Evolutionary conservation across 2,329 filamentous ascomycete species (phyloP).

Genomic region (Periconia macrospinosa): DNA sequence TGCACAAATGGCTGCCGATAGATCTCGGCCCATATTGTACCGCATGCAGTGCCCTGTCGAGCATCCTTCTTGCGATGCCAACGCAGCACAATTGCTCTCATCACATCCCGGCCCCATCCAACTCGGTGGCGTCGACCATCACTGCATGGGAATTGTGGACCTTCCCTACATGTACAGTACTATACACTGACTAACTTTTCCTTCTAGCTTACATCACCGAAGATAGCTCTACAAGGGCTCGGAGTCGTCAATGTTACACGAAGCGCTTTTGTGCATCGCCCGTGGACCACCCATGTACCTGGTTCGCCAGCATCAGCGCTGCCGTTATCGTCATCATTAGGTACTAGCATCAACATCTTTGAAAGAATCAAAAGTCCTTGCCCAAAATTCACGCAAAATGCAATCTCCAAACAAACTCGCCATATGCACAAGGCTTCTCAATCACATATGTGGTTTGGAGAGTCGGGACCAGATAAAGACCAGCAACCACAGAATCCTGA

Average conservation of each 20-base stretch:
- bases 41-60: not conserved
- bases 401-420: conserved; percentile 8
- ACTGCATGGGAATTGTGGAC: no score
- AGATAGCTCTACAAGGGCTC: not conserved
- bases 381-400: not conserved
- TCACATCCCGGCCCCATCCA: no score
- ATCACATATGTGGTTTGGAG: not conserved
- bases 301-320: conserved; percentile 1
- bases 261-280: conserved; percentile 17
- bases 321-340: conserved; percentile 1
- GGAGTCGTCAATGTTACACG: conserved; percentile 12
- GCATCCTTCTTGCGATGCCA: not conserved
- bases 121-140: no score
- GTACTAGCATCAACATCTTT: no score
- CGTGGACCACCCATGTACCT: not conserved
- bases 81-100: no score
- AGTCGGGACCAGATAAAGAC: not conserved
- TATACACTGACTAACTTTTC: no score
- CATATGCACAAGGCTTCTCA: not conserved
- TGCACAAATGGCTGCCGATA: not conserved
- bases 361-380: no score
- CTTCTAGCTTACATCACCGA: not conserved
- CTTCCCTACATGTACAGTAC: no score
- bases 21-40: not conserved
- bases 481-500: not conserved